A percentile compares a stretch with the other conserved stretches of the same genome.
phyloP scores from a whole-genome alignment of 345 rosid species.

The Triadica sebifera region DNA sequence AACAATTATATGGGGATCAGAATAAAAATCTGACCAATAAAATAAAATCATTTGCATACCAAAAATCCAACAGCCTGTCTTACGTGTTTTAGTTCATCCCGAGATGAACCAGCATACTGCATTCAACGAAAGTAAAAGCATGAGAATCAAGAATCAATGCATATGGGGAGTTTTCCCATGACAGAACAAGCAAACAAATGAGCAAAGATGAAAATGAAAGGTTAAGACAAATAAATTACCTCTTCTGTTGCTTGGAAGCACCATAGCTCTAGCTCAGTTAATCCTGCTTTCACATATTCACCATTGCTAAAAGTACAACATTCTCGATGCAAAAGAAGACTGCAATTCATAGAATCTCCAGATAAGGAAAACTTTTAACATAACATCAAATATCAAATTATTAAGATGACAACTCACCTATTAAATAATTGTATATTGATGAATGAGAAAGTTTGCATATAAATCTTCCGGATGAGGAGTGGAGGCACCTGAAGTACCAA shows the following conservation, averaged over 20 bases:
- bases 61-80: slow-evolving; percentile 98
- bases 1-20: not conserved
- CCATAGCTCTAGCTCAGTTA: slow-evolving; percentile 98
- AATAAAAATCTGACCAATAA: not conserved
- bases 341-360: slow-evolving; percentile 30
- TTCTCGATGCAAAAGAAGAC: slow-evolving; percentile 94
- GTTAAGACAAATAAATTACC: slow-evolving; percentile 21
- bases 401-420: slow-evolving; percentile 51
- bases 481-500: slow-evolving; percentile 74
- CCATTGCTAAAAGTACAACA: slow-evolving; percentile 99
- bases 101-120: slow-evolving; percentile 91
- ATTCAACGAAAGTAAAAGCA: slow-evolving; percentile 19
- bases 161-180: not conserved
- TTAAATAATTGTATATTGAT: slow-evolving; percentile 89
- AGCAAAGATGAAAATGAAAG: slow-evolving; percentile 2
- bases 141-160: slow-evolving; percentile 9
- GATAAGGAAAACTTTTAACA: slow-evolving; percentile 8
- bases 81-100: slow-evolving; percentile 98
- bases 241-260: slow-evolving; percentile 92
- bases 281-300: slow-evolving; percentile 91
- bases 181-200: not conserved
- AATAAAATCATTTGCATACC: slow-evolving; percentile 42
- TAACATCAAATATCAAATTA: slow-evolving; percentile 11
- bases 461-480: slow-evolving; percentile 92
- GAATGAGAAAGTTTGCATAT: slow-evolving; percentile 88